These are phyloP conservation scores for Picochlorum sp. DNA, from an alignment of 139 green algal species.

Conservation along the genomic window DNA sequence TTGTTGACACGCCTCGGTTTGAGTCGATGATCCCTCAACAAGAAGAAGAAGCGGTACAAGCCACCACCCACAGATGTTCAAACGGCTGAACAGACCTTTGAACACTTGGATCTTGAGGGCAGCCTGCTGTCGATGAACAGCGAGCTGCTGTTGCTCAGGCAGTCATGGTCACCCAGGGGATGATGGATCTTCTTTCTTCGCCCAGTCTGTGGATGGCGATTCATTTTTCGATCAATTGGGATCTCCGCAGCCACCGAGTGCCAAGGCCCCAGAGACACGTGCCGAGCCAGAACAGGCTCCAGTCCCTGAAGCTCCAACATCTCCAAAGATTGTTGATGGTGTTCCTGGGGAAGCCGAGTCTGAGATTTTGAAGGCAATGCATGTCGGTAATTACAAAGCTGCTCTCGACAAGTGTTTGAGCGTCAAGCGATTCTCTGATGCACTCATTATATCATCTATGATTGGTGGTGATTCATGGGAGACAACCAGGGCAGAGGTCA, in stretches of 20 bases:
- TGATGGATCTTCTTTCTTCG: slow-evolving; percentile 41
- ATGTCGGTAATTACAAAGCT: slow-evolving; percentile 80
- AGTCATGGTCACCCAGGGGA: slow-evolving; percentile 1
- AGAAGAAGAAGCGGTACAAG: slow-evolving; percentile 8
- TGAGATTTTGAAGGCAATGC: slow-evolving; percentile 75
- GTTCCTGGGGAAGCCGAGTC: slow-evolving; percentile 50
- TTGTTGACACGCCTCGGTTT: slow-evolving; percentile 81
- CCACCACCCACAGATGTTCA: too few species aligned
- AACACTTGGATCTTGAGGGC: slow-evolving; percentile 12
- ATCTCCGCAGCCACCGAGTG: neutral
- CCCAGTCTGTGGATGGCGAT: slow-evolving; percentile 9
- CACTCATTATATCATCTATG: slow-evolving; percentile 77
- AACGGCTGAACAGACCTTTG: slow-evolving; percentile 8
- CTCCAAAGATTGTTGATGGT: slow-evolving; percentile 14
- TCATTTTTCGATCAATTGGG: slow-evolving; percentile 12
- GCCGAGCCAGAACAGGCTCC: neutral
- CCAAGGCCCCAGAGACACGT: neutral
- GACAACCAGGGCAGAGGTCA: slow-evolving; percentile 55
- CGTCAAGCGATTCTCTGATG: slow-evolving; percentile 78
- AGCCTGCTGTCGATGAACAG: neutral
- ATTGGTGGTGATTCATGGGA: slow-evolving; percentile 47
- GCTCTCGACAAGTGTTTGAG: slow-evolving; percentile 83
- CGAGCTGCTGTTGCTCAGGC: neutral
- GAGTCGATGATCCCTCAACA: slow-evolving; percentile 39
- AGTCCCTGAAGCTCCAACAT: neutral